Percentiles rank a stretch among this genome's conserved stretches.
phyloP scores from a whole-genome alignment of 371 early-diverging fungal genomes.

The Apophysomyces variabilis region DNA sequence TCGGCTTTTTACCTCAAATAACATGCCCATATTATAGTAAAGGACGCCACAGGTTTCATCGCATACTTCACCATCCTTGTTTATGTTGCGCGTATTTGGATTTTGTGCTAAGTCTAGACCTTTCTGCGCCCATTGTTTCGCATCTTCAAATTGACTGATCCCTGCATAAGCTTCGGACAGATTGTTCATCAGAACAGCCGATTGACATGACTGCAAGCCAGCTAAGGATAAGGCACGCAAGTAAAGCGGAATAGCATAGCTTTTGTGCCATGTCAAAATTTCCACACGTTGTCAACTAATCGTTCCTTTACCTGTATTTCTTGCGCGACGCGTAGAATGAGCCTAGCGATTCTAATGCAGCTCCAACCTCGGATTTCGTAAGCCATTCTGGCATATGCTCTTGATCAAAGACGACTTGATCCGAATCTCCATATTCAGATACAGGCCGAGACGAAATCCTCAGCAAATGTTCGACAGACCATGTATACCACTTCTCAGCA shows the following conservation, averaged over 20 bases:
- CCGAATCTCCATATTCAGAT: slow-evolving; percentile 38
- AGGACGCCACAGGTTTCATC: slow-evolving; percentile 65
- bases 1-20: slow-evolving; percentile 56
- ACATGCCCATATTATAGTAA: slow-evolving; percentile 65
- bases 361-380: slow-evolving; percentile 61
- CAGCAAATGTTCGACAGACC: slow-evolving; percentile 66
- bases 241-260: slow-evolving; percentile 65
- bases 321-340: slow-evolving; percentile 59
- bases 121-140: slow-evolving; percentile 62
- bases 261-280: slow-evolving; percentile 17
- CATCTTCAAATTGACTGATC: slow-evolving; percentile 57
- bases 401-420: slow-evolving; percentile 50
- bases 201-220: slow-evolving; percentile 48
- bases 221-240: slow-evolving; percentile 57
- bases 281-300: not conserved
- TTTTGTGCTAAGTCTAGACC: slow-evolving; percentile 60
- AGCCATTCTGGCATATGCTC: slow-evolving; percentile 68
- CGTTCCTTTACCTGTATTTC: slow-evolving; percentile 46
- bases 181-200: slow-evolving; percentile 63
- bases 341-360: slow-evolving; percentile 62
- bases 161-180: slow-evolving; percentile 62
- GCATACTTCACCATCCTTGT: slow-evolving; percentile 51
- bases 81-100: slow-evolving; percentile 48
- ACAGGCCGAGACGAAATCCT: slow-evolving; percentile 29
- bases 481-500: slow-evolving; percentile 65